Conservation (phyloP, 2,329 filamentous ascomycete genomes). For the Delphinella strobiligena region DNA sequence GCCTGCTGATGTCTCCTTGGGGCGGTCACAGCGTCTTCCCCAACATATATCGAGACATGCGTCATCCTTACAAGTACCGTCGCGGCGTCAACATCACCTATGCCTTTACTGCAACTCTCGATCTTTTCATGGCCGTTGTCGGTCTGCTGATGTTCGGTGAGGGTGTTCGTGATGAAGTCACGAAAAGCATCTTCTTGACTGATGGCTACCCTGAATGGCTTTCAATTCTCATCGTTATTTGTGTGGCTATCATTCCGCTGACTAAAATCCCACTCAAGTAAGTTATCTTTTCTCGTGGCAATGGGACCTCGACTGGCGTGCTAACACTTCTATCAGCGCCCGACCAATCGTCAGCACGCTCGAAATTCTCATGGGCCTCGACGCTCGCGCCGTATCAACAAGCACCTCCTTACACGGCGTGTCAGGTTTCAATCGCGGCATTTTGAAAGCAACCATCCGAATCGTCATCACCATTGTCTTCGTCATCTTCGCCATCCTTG, state of each 20-base stretch:
- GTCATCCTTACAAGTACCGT: conserved; percentile 70
- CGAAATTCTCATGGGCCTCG: conserved; percentile 69
- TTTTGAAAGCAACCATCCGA: conserved; percentile 50
- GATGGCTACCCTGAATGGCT: conserved; percentile 61
- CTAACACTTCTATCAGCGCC: no score
- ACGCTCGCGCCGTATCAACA: conserved; percentile 41
- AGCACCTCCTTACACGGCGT: conserved; percentile 40
- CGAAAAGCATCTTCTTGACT: conserved; percentile 71
- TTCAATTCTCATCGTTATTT: conserved; percentile 69
- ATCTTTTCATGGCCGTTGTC: conserved; percentile 67
- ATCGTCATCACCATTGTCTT: conserved; percentile 59
- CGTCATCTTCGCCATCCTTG: conserved; percentile 59
- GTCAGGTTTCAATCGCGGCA: conserved; percentile 43
- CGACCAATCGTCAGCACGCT: conserved; percentile 77
- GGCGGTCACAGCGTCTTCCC: conserved; percentile 68
- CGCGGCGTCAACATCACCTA: conserved; percentile 70
- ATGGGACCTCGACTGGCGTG: no score
- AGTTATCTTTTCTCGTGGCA: conserved; percentile 13
- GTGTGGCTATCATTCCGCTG: conserved; percentile 83
- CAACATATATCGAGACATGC: conserved; percentile 69
- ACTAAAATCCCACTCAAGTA: conserved; percentile 86
- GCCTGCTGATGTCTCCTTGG: conserved; percentile 76
- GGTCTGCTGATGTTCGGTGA: conserved; percentile 94
- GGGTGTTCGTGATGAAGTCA: conserved; percentile 75
- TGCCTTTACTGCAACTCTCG: conserved; percentile 69